phyloP scores from a whole-genome alignment of 2,329 filamentous ascomycete species.

The Talaromyces rugulosus region DNA sequence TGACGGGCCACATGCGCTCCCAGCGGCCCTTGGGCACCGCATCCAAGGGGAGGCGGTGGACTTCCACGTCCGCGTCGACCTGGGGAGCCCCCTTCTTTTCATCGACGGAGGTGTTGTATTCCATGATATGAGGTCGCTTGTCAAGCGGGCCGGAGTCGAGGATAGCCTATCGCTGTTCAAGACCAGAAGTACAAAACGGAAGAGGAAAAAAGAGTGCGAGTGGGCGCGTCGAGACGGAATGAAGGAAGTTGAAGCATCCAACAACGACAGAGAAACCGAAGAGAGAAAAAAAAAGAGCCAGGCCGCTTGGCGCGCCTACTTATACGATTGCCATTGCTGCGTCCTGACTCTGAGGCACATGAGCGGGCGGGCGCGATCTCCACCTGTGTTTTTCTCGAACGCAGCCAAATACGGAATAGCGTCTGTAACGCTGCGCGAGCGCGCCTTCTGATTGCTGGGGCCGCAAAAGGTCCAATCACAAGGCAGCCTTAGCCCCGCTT shows the following conservation, averaged over 20 bases:
- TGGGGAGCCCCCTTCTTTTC: slow-evolving; percentile 12
- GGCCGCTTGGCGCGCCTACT: neutral
- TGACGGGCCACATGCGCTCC: slow-evolving; percentile 65
- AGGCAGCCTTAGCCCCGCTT: neutral
- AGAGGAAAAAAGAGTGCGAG: neutral
- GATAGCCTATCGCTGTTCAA: neutral
- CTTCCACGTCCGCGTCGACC: slow-evolving; percentile 20
- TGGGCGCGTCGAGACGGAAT: neutral
- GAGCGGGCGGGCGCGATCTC: neutral
- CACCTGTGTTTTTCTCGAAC: neutral
- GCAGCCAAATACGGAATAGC: neutral
- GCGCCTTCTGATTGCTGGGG: neutral
- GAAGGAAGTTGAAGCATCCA: neutral
- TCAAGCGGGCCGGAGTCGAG: neutral
- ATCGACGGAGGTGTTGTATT: neutral
- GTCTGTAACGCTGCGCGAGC: neutral
- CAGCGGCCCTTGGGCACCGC: slow-evolving; percentile 36
- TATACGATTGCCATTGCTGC: too few species aligned
- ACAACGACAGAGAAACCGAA: neutral
- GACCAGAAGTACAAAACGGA: neutral
- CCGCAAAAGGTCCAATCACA: neutral
- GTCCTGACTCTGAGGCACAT: neutral
- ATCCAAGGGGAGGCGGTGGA: slow-evolving; percentile 21
- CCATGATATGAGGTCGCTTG: neutral
- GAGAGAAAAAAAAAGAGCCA: neutral